phyloP scores from a whole-genome alignment of 2,329 filamentous ascomycete genomes.

The Aspergillus candidus region DNA sequence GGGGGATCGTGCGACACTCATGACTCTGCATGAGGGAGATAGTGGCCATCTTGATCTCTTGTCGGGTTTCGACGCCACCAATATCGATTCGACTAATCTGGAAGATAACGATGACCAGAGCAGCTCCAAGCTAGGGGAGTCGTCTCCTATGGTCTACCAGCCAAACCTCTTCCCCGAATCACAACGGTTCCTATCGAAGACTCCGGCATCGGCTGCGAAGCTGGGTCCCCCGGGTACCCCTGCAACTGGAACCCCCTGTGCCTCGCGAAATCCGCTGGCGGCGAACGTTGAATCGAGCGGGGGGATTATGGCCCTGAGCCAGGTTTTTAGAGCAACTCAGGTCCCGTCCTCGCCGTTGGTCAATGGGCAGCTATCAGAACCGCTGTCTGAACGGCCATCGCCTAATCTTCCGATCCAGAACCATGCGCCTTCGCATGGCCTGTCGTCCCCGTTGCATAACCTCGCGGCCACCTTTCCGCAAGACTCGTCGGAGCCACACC shows the following conservation, averaged over 20 bases:
- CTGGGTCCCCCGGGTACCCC: conserved; percentile 23
- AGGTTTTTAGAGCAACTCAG: conserved; percentile 45
- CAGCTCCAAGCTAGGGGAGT: conserved; percentile 28
- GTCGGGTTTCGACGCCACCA: conserved; percentile 30
- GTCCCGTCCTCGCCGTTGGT: conserved; percentile 42
- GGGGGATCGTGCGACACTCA: conserved; percentile 30
- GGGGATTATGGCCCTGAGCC: conserved; percentile 41
- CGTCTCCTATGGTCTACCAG: conserved; percentile 33
- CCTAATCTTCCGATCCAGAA: conserved; percentile 43
- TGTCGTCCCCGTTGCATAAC: conserved; percentile 35
- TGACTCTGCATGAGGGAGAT: conserved; percentile 37
- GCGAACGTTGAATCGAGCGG: conserved; percentile 30
- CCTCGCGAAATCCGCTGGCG: conserved; percentile 40
- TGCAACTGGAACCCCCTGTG: conserved; percentile 32
- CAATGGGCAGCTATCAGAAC: conserved; percentile 30
- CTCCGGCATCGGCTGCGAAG: conserved; percentile 36
- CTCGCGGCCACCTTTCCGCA: conserved; percentile 28
- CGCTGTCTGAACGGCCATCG: conserved; percentile 43
- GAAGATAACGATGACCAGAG: conserved; percentile 47
- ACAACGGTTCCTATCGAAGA: conserved; percentile 40
- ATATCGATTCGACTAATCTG: conserved; percentile 23
- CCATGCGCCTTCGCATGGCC: conserved; percentile 25
- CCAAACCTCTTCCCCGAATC: conserved; percentile 42
- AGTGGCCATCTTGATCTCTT: conserved; percentile 40
- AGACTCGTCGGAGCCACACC: conserved; percentile 37